Base-by-base conservation (phyloP, 768 basidiomycete species). In the Boletus tylopilopsis region DNA sequence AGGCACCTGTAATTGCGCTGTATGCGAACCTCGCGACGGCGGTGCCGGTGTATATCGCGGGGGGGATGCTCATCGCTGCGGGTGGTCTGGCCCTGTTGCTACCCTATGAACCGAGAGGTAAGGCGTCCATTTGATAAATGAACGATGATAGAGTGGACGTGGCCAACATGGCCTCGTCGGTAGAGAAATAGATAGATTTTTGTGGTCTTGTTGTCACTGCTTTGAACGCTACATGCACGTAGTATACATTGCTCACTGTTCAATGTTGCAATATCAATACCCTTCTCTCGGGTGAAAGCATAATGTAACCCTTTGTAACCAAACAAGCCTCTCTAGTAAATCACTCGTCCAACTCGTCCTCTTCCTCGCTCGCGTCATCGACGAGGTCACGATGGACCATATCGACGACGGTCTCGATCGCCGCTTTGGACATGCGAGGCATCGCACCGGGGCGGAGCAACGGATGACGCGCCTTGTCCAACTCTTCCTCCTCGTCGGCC, bases 81-180 rank as follows among this genome's bases (percentile, higher is more conserved):
- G 87, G 85, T 2, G 62, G 71, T 8, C 56, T 89, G 42, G 77
- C 84, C 2, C 61, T 88, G 27, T 58, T 85, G 1, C 67, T 91
- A 18, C 89, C 87, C 0, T 89, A 82, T 54, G 87, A 90, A 64
- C 82, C 87, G 0, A 69, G 81, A 57, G 88, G 87, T n/a, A 84
- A 79, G 58, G 82, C 81, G 25, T 82, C 84, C 41, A 78, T 86
- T 61, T 88, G 13, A 49, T 50, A 19, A 7, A 18, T 39, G n/a
- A 23, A 29, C 2, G 16, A 30, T 33, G 29, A 30, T 27, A 27
- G 27, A 11, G 2, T 29, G 9, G 27, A 1, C 0, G n/a, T n/a
- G n/a, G n/a, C n/a, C n/a, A n/a, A n/a, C n/a, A n/a, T n/a, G n/a
- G n/a, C n/a, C n/a, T n/a, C n/a, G n/a, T n/a, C n/a, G n/a, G n/a